Base-by-base conservation (phyloP, 75 land plant species). In the Selaginella moellendorffii region DNA sequence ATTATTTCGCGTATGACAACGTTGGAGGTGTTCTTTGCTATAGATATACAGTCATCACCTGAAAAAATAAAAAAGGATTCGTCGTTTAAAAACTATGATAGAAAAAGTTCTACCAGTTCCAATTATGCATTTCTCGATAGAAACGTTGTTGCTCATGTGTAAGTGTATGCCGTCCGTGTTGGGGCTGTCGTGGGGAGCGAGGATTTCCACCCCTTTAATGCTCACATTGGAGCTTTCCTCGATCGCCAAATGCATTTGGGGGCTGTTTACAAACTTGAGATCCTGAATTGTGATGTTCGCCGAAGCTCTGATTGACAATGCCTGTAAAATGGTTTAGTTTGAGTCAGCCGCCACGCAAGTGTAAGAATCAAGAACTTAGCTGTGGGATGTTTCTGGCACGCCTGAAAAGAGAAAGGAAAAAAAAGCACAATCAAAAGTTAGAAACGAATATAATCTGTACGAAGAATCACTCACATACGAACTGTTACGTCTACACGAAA, bases 141-240 rank as follows among this genome's bases (percentile, higher is more conserved):
- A 27, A 9, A 81, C 90, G 53, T 79, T 68, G 29, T 71, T 74
- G 22, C 96, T 83, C 74, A 82, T 81, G 65, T 83, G 90, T 10
- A 92, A 75, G 63, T 92, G 96, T 23, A 92, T 83, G 31, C 97
- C 96, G 21, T 92, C 97, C 2, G 97, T 92, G 68, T 92, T 92
- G 26, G 88, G 96, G 74, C 97, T 92, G 54, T 85, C 68, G 0
- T 76, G 80, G 0, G 97, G 97, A 2, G 97, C 80, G 29, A 77
- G 65, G 21, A 82, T 66, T 30, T 42, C 72, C 28, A 92, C 60
- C 70, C 68, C 58, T 36, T 54, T 67, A 26, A 92, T 84, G 18
- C 46, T 23, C 0, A 89, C 90, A 0, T 54, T 69, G 10, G 53
- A 66, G 74, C 97, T 88, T 52, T 63, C 72, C 29, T 88, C 96